These are phyloP conservation scores for Apophysomyces trapeziformis DNA, from an alignment of 371 early-diverging fungal species.

Conservation along the genomic window DNA sequence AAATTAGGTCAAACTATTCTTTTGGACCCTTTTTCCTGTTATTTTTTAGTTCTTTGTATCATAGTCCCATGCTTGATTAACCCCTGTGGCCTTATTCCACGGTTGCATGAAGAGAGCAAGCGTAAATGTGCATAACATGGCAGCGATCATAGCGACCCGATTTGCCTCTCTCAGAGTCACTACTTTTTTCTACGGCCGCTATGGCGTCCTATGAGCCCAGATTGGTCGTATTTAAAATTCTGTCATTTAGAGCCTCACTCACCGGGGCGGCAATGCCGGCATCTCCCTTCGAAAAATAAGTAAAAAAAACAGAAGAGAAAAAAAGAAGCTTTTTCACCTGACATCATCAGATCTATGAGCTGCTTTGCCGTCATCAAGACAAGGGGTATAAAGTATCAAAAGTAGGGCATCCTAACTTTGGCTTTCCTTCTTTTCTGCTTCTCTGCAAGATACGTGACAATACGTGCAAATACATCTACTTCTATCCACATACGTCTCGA, in stretches of 20 bases:
- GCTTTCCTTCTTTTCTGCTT: constrained; percentile 5
- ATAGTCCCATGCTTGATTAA: background rate
- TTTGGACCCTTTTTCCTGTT: background rate
- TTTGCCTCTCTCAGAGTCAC: background rate
- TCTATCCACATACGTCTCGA: background rate
- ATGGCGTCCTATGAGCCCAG: constrained; percentile 12
- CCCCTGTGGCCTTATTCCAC: background rate
- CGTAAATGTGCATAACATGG: constrained; percentile 11
- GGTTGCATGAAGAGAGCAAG: constrained; percentile 7
- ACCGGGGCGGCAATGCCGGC: constrained; percentile 12
- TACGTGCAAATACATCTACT: background rate
- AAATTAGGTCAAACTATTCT: background rate
- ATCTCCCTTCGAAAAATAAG: constrained; percentile 3
- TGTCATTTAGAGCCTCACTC: constrained; percentile 10
- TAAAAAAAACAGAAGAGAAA: constrained; percentile 1
- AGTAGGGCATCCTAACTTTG: constrained; percentile 1
- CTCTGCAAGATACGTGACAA: background rate
- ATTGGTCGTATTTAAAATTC: constrained; percentile 9
- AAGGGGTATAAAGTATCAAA: constrained; percentile 10
- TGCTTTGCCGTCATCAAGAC: constrained; percentile 10
- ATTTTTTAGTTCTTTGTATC: background rate
- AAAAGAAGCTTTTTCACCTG: constrained; percentile 10
- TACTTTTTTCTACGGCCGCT: background rate
- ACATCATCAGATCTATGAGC: constrained; percentile 9
- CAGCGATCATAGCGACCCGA: background rate